Conservation (phyloP, 257 asterid species). For the Primulina tabacum region DNA sequence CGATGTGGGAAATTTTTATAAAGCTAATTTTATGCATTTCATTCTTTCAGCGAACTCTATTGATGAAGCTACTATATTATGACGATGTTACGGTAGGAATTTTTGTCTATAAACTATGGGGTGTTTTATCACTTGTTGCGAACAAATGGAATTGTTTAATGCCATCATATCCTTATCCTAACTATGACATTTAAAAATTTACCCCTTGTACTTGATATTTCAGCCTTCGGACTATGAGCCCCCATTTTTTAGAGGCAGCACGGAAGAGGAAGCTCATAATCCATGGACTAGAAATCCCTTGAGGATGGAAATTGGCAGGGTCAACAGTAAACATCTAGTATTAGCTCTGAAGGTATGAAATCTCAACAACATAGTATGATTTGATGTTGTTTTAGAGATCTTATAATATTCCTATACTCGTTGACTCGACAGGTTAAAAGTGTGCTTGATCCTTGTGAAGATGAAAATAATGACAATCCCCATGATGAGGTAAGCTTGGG, state of each 20-base stretch:
- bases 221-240: slow-evolving; percentile 98
- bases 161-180: neutral
- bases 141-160: neutral
- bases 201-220: slow-evolving; percentile 33
- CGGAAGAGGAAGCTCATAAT: slow-evolving; percentile 72
- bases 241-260: slow-evolving; percentile 88
- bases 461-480: slow-evolving; percentile 66
- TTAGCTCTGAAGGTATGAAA: slow-evolving; percentile 75
- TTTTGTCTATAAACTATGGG: slow-evolving; percentile 12
- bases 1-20: slow-evolving; percentile 10
- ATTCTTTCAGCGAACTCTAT: slow-evolving; percentile 75
- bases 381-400: slow-evolving; percentile 16
- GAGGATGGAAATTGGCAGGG: slow-evolving; percentile 88
- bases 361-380: slow-evolving; percentile 13
- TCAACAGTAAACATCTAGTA: slow-evolving; percentile 82
- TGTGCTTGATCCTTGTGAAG: slow-evolving; percentile 92
- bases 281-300: slow-evolving; percentile 79
- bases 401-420: slow-evolving; percentile 17
- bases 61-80: slow-evolving; percentile 90
- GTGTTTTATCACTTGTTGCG: slow-evolving; percentile 10
- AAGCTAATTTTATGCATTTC: slow-evolving; percentile 22
- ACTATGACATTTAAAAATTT: slow-evolving; percentile 16
- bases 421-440: slow-evolving; percentile 74
- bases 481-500: slow-evolving; percentile 62
- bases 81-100: slow-evolving; percentile 82